These are phyloP conservation scores for Aspergillus sp. DNA, from an alignment of 2,329 filamentous ascomycete genomes.

Conservation along the genomic window DNA sequence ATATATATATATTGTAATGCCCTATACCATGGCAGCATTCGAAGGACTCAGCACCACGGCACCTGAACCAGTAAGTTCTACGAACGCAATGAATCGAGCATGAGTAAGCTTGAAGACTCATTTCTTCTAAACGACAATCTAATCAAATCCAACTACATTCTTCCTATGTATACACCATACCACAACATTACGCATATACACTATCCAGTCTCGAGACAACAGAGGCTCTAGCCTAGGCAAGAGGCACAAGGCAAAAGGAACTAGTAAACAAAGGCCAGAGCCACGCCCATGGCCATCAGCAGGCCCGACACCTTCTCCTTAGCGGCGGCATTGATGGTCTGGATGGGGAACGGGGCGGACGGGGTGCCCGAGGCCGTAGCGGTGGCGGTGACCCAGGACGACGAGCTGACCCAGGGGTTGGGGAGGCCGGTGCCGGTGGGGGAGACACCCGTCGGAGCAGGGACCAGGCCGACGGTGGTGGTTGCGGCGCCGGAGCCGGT, in stretches of 20 bases:
- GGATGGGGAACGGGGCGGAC: constrained; percentile 4
- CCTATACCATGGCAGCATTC: too few relatives aligned
- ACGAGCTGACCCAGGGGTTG: constrained; percentile 16
- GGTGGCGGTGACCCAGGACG: constrained; percentile 11
- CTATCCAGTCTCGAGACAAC: too few relatives aligned
- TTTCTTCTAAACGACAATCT: too few relatives aligned
- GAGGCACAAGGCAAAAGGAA: background rate
- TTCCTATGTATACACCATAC: too few relatives aligned
- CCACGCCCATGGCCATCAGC: background rate
- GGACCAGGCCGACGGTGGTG: constrained; percentile 33
- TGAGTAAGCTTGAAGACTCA: too few relatives aligned
- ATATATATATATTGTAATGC: too few relatives aligned
- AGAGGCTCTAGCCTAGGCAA: background rate
- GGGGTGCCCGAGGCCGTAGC: constrained; percentile 21
- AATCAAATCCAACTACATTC: too few relatives aligned
- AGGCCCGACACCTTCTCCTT: background rate
- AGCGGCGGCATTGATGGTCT: constrained; percentile 2
- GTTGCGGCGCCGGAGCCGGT: constrained; percentile 28
- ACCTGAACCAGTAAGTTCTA: too few relatives aligned
- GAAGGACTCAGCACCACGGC: too few relatives aligned
- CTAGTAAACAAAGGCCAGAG: background rate
- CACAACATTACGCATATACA: too few relatives aligned
- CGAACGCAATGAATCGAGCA: too few relatives aligned
- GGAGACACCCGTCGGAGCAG: constrained; percentile 13
- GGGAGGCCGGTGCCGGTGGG: constrained; percentile 18